Percentiles rank a stretch among this genome's conserved stretches.
These are phyloP conservation scores for Leccinum subgranulosum DNA, from an alignment of 768 basidiomycete species.

Conservation along the genomic window DNA sequence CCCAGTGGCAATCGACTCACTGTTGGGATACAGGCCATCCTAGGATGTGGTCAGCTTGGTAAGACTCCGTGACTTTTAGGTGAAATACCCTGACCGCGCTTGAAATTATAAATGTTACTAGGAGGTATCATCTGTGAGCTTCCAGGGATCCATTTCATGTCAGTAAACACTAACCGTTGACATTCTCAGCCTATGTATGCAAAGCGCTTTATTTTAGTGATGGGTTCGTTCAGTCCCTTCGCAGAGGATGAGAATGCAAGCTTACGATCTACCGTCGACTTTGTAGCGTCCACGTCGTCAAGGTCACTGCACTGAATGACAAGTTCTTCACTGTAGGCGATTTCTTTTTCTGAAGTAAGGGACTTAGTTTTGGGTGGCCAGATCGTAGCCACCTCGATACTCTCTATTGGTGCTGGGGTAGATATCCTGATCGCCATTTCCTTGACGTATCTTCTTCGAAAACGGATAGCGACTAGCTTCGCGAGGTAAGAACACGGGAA, in stretches of 20 bases:
- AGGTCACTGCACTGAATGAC: background rate
- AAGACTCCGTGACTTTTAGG: background rate
- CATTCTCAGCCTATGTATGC: constrained; percentile 1
- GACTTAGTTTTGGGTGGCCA: background rate
- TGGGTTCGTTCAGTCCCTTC: constrained; percentile 2
- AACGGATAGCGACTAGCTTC: background rate
- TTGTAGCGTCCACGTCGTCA: background rate
- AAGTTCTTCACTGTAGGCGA: background rate
- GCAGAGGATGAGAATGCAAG: no score
- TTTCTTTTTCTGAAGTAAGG: background rate
- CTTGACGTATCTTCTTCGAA: constrained; percentile 8
- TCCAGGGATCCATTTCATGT: background rate
- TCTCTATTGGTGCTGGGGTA: background rate
- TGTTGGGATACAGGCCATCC: background rate
- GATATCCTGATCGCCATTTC: constrained; percentile 6
- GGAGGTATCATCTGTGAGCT: constrained; percentile 1
- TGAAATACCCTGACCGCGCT: background rate
- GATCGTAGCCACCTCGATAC: background rate
- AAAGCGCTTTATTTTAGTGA: background rate
- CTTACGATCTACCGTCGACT: background rate
- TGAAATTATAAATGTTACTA: background rate
- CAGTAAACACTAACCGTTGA: background rate
- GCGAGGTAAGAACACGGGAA: background rate
- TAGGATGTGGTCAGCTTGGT: constrained; percentile 6
- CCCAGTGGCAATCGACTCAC: background rate